Conservation (phyloP, 208 protist genomes). For the Blastocrithidia nonstop region DNA sequence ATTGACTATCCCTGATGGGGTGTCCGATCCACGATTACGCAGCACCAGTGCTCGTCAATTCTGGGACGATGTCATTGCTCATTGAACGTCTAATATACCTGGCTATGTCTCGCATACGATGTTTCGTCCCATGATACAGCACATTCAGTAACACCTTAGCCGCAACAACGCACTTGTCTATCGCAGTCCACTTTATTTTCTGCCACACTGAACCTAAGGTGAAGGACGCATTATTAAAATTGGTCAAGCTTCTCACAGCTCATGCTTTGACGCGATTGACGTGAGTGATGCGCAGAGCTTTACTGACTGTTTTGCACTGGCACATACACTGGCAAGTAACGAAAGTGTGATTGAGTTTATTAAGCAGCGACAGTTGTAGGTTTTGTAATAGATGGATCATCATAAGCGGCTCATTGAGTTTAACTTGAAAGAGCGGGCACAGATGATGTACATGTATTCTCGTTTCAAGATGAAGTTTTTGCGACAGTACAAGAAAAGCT, state of each 20-base stretch:
- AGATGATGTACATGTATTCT: constrained; percentile 76
- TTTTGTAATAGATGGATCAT: constrained; percentile 82
- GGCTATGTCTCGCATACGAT: constrained; percentile 85
- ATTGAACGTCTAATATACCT: constrained; percentile 79
- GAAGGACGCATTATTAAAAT: constrained; percentile 76
- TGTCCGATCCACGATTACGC: constrained; percentile 60
- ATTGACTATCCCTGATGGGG: constrained; percentile 74
- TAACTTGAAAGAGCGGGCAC: constrained; percentile 69
- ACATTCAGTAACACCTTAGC: constrained; percentile 83
- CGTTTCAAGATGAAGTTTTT: constrained; percentile 86
- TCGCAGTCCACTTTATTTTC: constrained; percentile 68
- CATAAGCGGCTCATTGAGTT: constrained; percentile 62
- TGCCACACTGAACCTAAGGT: constrained; percentile 82
- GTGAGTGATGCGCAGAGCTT: constrained; percentile 82
- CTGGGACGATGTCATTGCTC: constrained; percentile 82
- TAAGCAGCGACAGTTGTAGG: constrained; percentile 66
- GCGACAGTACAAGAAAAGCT: constrained; percentile 79
- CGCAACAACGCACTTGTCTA: constrained; percentile 69
- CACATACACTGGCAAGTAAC: constrained; percentile 47
- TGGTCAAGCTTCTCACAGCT: constrained; percentile 72
- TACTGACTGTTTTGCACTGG: constrained; percentile 81
- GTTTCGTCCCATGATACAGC: constrained; percentile 83
- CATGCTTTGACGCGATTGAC: constrained; percentile 79
- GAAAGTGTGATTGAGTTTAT: constrained; percentile 63
- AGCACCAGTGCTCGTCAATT: constrained; percentile 80